Conservation (phyloP, 176 grass and related monocot genomes). For the Chrysopogon serrulatus region DNA sequence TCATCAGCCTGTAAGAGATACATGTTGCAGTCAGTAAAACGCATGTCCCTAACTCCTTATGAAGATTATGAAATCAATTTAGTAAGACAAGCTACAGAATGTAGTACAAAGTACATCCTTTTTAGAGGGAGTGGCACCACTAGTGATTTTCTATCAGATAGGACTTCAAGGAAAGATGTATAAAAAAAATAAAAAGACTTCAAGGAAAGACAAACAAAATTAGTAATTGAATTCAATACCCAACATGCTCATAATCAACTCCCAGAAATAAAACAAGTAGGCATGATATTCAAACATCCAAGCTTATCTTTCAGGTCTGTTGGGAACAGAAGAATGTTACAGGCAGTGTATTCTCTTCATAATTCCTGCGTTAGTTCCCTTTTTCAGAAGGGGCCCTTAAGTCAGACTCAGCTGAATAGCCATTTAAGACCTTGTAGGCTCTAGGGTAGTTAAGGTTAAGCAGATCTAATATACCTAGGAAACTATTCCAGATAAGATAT, state of each 20-base stretch:
- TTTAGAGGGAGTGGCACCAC: neutral
- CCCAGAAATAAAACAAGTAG: neutral
- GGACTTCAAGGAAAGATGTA: neutral
- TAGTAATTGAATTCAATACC: neutral
- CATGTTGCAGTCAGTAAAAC: slow-evolving; percentile 5
- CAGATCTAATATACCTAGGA: neutral
- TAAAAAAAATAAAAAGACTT: too few species aligned
- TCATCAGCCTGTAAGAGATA: slow-evolving; percentile 55
- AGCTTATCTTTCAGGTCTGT: neutral
- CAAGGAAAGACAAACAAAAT: neutral
- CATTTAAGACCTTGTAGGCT: neutral
- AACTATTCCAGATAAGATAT: neutral
- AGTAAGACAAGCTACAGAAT: neutral
- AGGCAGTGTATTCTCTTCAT: neutral
- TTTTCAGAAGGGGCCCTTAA: neutral
- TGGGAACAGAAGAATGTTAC: neutral
- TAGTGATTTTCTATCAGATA: neutral
- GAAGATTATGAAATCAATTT: neutral
- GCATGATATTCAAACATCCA: neutral
- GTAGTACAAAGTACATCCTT: slow-evolving; percentile 8
- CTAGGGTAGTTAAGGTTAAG: neutral
- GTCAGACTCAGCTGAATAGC: neutral
- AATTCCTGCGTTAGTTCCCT: neutral
- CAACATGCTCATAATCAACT: neutral
- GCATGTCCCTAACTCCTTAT: neutral